Base-by-base conservation (phyloP, 306 rosid genomes). In the Coriaria nepalensis region DNA sequence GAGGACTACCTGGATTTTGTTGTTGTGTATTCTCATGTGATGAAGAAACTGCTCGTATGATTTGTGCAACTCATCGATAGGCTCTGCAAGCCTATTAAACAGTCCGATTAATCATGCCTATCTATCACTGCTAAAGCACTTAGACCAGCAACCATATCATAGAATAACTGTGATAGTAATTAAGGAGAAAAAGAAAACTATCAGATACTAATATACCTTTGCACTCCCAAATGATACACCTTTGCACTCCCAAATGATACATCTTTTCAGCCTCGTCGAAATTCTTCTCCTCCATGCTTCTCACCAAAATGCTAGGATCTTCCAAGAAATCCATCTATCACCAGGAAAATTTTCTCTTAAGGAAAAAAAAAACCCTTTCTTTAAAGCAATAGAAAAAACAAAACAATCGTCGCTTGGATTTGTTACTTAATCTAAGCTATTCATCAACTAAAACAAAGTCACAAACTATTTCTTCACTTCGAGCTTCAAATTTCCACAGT, bases 291-390 rank as follows among this genome's bases (percentile, higher is more conserved):
- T 79, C 97, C 97, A 90, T 79, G 10, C 71, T 71, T 65, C 65
- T 67, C 82, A 90, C 46, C 39, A 90, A 63, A 7, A 52, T 48
- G 32, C 44, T 64, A 4, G 93, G 87, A 43, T 85, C 82, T 45
- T 79, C 81, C 50, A 79, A 84, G 55, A 61, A 85, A 69, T 90
- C 95, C 97, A 90, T 90, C 97, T 90, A 60, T 45, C 68, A 63
- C 49, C 63, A 63, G 43, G 15, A 66, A 32, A 20, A 20, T 1
- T 20, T 20, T 20, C 29, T 20, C 2, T 20, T 20, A 20, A 3
- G 29, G n/a, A n/a, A 20, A 20, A 20, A 20, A 1, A 1, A 20
- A 1, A 1, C 3, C 3, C 3, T 20, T 20, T 20, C 29, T 20
- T 20, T 20, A 3, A 20, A 20, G 29, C 29, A 20, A n/a, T n/a